A percentile compares a stretch with the other conserved stretches of the same genome.
Evolutionary conservation across 768 basidiomycete species (phyloP).

Genomic region (Mycena chlorophos): DNA sequence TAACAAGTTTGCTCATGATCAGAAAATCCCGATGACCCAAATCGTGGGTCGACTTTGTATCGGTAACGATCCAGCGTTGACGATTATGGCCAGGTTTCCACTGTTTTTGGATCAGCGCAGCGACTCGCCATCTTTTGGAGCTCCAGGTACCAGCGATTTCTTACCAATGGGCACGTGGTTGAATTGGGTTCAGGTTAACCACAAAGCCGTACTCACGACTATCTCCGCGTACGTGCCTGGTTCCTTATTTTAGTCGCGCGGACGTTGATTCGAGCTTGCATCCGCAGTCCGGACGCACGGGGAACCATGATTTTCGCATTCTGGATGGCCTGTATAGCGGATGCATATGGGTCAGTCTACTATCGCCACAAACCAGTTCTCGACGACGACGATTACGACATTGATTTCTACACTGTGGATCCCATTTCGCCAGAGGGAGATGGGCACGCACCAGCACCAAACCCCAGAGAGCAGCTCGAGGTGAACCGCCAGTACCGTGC

Average conservation of each 20-base stretch:
- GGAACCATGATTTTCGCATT: constrained; percentile 90
- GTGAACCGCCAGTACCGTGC: constrained; percentile 39
- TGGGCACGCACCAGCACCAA: constrained; percentile 48
- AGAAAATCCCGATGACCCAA: constrained; percentile 76
- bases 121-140: constrained; percentile 76
- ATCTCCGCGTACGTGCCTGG: constrained; percentile 52
- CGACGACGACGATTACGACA: constrained; percentile 88
- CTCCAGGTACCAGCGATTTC: constrained; percentile 56
- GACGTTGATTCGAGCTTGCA: neutral
- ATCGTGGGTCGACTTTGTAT: constrained; percentile 49
- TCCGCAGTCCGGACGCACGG: constrained; percentile 54
- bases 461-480: constrained; percentile 79
- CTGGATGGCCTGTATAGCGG: constrained; percentile 89
- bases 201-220: constrained; percentile 72
- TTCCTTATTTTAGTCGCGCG: constrained; percentile 6
- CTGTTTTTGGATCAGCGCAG: constrained; percentile 80
- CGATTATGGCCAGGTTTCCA: constrained; percentile 61
- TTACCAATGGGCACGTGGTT: constrained; percentile 5
- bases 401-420: constrained; percentile 82
- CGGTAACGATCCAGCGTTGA: constrained; percentile 18
- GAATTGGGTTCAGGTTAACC: constrained; percentile 66
- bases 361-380: constrained; percentile 83
- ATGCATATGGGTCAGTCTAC: constrained; percentile 81
- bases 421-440: constrained; percentile 55
- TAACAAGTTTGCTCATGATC: constrained; percentile 19